Evolutionary conservation across 2,329 filamentous ascomycete species (phyloP).

Genomic region (Aspergillus novofumigatus): DNA sequence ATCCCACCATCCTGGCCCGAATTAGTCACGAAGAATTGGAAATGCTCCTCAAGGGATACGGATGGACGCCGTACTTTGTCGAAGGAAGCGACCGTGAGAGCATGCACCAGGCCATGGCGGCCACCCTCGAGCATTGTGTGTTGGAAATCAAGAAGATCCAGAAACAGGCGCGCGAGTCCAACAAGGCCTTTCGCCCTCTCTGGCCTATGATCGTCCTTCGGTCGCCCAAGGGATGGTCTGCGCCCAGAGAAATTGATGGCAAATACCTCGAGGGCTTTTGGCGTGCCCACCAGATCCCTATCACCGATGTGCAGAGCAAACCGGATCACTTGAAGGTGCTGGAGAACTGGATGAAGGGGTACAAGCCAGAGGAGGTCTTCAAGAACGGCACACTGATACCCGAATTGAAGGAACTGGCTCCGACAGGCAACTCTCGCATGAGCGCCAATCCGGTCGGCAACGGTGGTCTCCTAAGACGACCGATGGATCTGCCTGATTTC

Average conservation of each 20-base stretch:
- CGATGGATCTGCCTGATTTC: conserved; percentile 67
- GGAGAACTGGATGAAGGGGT: conserved; percentile 73
- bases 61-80: conserved; percentile 76
- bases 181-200: conserved; percentile 64
- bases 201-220: conserved; percentile 79
- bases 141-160: conserved; percentile 65
- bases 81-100: conserved; percentile 68
- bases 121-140: conserved; percentile 69
- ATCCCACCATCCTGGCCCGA: conserved; percentile 68
- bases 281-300: conserved; percentile 73
- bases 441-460: conserved; percentile 73
- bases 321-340: conserved; percentile 62
- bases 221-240: conserved; percentile 77
- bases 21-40: conserved; percentile 70
- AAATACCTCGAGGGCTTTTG: conserved; percentile 73
- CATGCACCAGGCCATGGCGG: conserved; percentile 81
- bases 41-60: conserved; percentile 67
- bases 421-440: conserved; percentile 64
- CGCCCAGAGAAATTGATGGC: conserved; percentile 65
- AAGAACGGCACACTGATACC: conserved; percentile 59
- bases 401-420: conserved; percentile 62
- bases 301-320: conserved; percentile 65
- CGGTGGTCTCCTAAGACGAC: conserved; percentile 63
- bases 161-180: conserved; percentile 66
- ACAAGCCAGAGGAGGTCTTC: conserved; percentile 70